Percentiles rank a stretch among this genome's conserved stretches.
Conservation (phyloP, 257 asterid genomes). For the Misopates orontium region DNA sequence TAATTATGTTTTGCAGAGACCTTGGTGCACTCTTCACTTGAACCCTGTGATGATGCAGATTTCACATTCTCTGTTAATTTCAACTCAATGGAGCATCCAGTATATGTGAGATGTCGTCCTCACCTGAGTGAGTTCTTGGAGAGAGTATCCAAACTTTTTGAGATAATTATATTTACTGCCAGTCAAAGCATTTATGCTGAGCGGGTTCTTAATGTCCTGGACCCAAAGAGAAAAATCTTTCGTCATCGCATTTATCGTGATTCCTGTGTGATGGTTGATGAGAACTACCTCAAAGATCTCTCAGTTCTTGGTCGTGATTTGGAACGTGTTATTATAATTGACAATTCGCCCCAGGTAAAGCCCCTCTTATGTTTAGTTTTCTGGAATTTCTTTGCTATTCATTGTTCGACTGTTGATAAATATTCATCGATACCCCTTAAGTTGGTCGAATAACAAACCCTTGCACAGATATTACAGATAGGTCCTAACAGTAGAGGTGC, state of each 20-base stretch:
- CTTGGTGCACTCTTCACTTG: slow-evolving; percentile 96
- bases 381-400: too few relatives aligned
- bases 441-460: too few relatives aligned
- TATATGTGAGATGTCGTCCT: slow-evolving; percentile 90
- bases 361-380: neutral
- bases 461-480: too few relatives aligned
- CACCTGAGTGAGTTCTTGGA: slow-evolving; percentile 79
- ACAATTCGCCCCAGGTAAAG: slow-evolving; percentile 97
- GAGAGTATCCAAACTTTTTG: slow-evolving; percentile 71
- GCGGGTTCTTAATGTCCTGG: slow-evolving; percentile 83
- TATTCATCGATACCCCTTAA: too few relatives aligned
- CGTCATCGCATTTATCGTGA: slow-evolving; percentile 97
- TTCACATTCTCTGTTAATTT: slow-evolving; percentile 87
- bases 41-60: slow-evolving; percentile 83
- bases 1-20: slow-evolving; percentile 63
- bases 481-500: too few relatives aligned
- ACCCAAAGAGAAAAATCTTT: slow-evolving; percentile 85
- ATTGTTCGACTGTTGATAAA: too few relatives aligned
- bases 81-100: slow-evolving; percentile 68
- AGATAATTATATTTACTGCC: slow-evolving; percentile 91
- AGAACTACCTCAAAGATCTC: slow-evolving; percentile 90
- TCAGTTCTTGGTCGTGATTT: slow-evolving; percentile 98
- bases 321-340: slow-evolving; percentile 75
- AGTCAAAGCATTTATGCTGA: slow-evolving; percentile 98
- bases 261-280: slow-evolving; percentile 85